phyloP scores from a whole-genome alignment of 768 basidiomycete genomes.

The Chiua virens region DNA sequence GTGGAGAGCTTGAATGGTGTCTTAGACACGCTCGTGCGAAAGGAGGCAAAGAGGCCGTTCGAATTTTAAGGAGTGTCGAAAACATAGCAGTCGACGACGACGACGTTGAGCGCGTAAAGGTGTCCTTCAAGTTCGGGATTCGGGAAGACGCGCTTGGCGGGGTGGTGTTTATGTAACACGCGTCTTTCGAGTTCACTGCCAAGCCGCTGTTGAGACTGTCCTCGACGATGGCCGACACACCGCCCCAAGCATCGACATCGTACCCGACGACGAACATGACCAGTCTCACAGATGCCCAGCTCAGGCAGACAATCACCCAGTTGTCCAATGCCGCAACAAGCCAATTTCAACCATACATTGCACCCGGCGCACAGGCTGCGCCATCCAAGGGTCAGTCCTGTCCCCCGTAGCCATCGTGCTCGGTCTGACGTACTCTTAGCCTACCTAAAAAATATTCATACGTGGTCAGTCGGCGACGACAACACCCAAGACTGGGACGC shows the following conservation, averaged over 20 bases:
- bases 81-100: conserved; percentile 15
- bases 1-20: conserved; percentile 16
- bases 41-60: background rate
- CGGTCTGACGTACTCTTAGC: conserved; percentile 34
- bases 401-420: background rate
- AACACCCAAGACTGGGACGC: conserved; percentile 42
- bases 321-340: conserved; percentile 39
- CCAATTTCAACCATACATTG: conserved; percentile 36
- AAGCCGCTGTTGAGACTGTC: too few species aligned
- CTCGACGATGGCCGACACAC: conserved; percentile 29
- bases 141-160: background rate
- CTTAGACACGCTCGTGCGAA: conserved; percentile 10
- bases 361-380: conserved; percentile 29
- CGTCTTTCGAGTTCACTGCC: conserved; percentile 5
- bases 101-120: background rate
- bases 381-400: conserved; percentile 29
- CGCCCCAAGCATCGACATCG: conserved; percentile 25
- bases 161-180: conserved; percentile 26
- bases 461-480: conserved; percentile 65
- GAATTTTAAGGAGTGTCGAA: conserved; percentile 12
- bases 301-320: conserved; percentile 62
- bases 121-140: too few species aligned
- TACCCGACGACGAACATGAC: conserved; percentile 38
- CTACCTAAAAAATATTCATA: conserved; percentile 69
- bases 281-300: conserved; percentile 60